Conservation (phyloP, 371 early-diverging fungal genomes). For the Lichtheimia hyalospora region DNA sequence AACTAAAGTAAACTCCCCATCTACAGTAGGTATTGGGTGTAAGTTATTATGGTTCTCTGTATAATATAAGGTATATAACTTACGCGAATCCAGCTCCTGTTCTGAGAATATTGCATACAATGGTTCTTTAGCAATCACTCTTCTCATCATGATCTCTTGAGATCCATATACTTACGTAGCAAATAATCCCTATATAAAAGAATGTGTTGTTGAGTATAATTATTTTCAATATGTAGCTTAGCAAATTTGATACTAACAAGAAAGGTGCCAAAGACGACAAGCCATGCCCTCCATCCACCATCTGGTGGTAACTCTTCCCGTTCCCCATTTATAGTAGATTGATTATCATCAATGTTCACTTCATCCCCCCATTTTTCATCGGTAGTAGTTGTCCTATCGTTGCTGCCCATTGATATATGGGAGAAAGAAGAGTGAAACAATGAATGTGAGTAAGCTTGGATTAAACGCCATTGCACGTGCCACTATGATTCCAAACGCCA, state of each 20-base stretch:
- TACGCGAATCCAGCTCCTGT: not conserved
- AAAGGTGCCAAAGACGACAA: slow-evolving; percentile 28
- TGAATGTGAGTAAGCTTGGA: no score
- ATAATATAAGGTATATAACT: not conserved
- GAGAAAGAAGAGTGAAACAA: no score
- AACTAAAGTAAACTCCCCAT: slow-evolving; percentile 34
- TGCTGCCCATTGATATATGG: no score
- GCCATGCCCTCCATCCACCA: slow-evolving; percentile 40
- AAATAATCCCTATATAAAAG: slow-evolving; percentile 24
- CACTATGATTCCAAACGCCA: no score
- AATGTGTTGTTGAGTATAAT: not conserved
- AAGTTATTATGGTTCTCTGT: no score
- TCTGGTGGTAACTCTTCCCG: slow-evolving; percentile 18
- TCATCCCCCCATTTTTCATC: no score
- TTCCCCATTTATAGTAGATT: not conserved
- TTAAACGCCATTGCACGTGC: no score
- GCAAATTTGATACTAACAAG: slow-evolving; percentile 17
- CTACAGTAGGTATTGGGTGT: slow-evolving; percentile 11
- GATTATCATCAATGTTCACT: no score
- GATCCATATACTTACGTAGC: slow-evolving; percentile 31
- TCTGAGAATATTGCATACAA: not conserved
- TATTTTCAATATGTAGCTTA: not conserved
- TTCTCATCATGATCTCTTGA: slow-evolving; percentile 20
- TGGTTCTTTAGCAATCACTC: no score
- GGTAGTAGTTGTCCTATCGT: no score